phyloP scores from a whole-genome alignment of 768 basidiomycete species.

The Pholiota microspora region DNA sequence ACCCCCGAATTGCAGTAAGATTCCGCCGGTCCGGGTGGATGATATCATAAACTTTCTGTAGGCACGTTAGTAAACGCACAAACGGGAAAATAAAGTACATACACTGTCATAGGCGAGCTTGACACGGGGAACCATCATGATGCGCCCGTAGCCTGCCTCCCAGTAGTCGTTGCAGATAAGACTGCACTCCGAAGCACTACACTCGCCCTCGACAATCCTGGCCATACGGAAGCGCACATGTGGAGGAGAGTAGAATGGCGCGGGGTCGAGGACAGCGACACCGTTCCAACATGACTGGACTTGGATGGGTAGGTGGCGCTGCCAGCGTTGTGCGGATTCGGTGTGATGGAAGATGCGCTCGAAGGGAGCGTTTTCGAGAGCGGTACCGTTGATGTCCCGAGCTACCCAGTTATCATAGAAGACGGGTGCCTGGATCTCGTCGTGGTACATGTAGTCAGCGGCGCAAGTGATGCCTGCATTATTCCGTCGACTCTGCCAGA shows the following conservation, averaged over 20 bases:
- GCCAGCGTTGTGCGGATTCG: constrained; percentile 77
- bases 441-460: constrained; percentile 98
- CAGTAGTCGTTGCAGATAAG: constrained; percentile 99
- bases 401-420: constrained; percentile 99
- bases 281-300: constrained; percentile 99
- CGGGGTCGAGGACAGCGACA: constrained; percentile 92
- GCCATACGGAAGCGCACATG: constrained; percentile 98
- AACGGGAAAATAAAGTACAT: constrained; percentile 21
- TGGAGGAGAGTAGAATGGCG: constrained; percentile 89
- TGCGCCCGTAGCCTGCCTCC: constrained; percentile 92
- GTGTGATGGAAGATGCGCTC: constrained; percentile 90
- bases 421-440: constrained; percentile 89
- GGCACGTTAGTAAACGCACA: neutral
- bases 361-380: constrained; percentile 96
- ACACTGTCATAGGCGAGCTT: constrained; percentile 95
- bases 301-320: constrained; percentile 89
- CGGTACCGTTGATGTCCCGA: constrained; percentile 97
- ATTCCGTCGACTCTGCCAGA: constrained; percentile 90
- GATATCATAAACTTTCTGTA: constrained; percentile 88
- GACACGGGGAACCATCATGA: constrained; percentile 97
- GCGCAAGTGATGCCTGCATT: constrained; percentile 99
- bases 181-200: constrained; percentile 93
- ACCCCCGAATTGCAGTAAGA: constrained; percentile 93
- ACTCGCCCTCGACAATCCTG: constrained; percentile 80
- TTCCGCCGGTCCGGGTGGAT: constrained; percentile 91